Conservation (phyloP, 139 green algal genomes). For the Auxenochlorella pyrenoidosa region DNA sequence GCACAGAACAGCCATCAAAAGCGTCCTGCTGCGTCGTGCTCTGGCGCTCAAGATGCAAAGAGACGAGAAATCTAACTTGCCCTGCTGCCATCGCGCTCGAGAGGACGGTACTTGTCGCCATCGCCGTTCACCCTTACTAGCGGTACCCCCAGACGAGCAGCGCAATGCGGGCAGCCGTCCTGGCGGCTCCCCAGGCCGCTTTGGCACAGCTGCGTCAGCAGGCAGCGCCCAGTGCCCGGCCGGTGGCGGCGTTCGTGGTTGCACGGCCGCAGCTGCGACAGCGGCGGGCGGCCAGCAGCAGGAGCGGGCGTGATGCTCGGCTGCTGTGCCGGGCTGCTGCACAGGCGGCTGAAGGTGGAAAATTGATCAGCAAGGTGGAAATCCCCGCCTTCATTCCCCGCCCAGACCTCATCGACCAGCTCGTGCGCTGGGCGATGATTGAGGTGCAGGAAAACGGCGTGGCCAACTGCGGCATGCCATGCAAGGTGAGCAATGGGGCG, state of each 20-base stretch:
- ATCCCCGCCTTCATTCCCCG: conserved; percentile 88
- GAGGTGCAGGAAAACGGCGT: conserved; percentile 73
- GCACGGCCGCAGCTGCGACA: neutral
- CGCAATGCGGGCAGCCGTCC: too few species aligned
- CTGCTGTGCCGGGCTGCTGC: neutral
- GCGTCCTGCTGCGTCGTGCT: too few species aligned
- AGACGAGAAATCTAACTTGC: too few species aligned
- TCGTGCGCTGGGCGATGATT: conserved; percentile 74
- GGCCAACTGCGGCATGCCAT: conserved; percentile 70
- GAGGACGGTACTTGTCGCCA: too few species aligned
- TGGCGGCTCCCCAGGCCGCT: neutral
- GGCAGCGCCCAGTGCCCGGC: neutral
- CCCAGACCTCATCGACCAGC: conserved; percentile 87
- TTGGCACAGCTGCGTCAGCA: neutral
- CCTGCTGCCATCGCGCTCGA: too few species aligned
- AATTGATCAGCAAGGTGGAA: conserved; percentile 79
- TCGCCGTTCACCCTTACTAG: too few species aligned
- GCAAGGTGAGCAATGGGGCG: conserved; percentile 23
- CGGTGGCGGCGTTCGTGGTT: neutral
- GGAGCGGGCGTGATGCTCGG: neutral
- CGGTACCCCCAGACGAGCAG: too few species aligned
- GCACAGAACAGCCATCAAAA: too few species aligned
- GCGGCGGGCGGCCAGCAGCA: neutral
- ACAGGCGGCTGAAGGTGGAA: conserved; percentile 39
- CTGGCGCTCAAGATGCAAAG: too few species aligned